phyloP scores from a whole-genome alignment of 2,329 filamentous ascomycete species.

The Ascosphaera apis region DNA sequence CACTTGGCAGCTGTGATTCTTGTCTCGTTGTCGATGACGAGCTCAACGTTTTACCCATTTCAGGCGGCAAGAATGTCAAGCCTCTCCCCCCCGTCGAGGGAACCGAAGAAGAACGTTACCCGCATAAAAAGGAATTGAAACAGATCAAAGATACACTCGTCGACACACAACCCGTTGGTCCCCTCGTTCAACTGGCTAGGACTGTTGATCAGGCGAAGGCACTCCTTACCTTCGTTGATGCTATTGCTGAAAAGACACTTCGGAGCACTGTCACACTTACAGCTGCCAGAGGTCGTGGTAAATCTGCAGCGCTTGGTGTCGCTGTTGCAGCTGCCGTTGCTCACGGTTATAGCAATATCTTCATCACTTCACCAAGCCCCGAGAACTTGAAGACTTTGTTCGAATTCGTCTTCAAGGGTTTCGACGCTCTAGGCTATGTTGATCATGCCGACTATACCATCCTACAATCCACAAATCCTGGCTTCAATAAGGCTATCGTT shows the following conservation, averaged over 20 bases:
- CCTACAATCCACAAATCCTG: slow-evolving; percentile 90
- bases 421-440: slow-evolving; percentile 78
- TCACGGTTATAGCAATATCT: slow-evolving; percentile 96
- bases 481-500: slow-evolving; percentile 98
- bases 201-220: slow-evolving; percentile 95
- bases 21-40: slow-evolving; percentile 96
- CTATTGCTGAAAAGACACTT: slow-evolving; percentile 86
- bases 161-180: slow-evolving; percentile 68
- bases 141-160: slow-evolving; percentile 68
- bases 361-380: slow-evolving; percentile 91
- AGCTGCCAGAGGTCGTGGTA: slow-evolving; percentile 81
- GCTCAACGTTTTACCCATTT: slow-evolving; percentile 90
- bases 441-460: slow-evolving; percentile 97
- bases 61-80: slow-evolving; percentile 75
- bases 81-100: slow-evolving; percentile 53
- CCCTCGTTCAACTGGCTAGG: slow-evolving; percentile 60
- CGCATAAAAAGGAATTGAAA: slow-evolving; percentile 52
- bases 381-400: slow-evolving; percentile 98
- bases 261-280: slow-evolving; percentile 84
- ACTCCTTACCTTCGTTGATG: slow-evolving; percentile 86
- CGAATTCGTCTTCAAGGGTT: slow-evolving; percentile 95
- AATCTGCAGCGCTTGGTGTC: slow-evolving; percentile 86
- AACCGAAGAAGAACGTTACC: slow-evolving; percentile 47
- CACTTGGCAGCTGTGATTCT: slow-evolving; percentile 78
- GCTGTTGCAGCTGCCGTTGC: slow-evolving; percentile 85